Base-by-base conservation (phyloP, 169 alveolate genomes). In the Cryptosporidium viatorum region DNA sequence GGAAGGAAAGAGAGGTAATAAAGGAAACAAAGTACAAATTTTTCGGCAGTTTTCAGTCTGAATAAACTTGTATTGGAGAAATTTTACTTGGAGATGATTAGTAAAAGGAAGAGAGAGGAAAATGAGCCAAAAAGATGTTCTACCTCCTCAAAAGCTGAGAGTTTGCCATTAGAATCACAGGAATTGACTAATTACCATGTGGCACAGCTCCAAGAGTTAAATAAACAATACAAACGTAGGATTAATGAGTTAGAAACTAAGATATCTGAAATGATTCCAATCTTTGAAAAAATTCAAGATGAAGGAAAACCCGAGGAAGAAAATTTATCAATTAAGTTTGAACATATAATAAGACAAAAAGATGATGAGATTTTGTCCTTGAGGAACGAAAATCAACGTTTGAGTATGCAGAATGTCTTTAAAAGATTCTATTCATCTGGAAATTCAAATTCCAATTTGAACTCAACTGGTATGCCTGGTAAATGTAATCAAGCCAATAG, bases 111-210 rank as follows among this genome's bases (percentile, higher is more conserved):
- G 59, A 73, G 86, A 33, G 70, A 73, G 31, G 58, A 52, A n/a
- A 45, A 37, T 70, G 43, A 43, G n/a, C 21, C 21, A 39, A 70
- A 70, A 29, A 70, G 41, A 39, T 2, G 43, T 21, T 70, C 84
- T 23, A 29, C 16, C 43, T 29, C 70, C 14, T 31, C 33, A 65
- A 65, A 80, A 55, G n/a, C n/a, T 35, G 75, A 59, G 4, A 65
- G 12, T 29, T 43, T 80, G 45, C 89, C 89, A 12, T 26, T 80
- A 10, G 80, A 50, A 5, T 59, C 80, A 18, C 52, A 80, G 33
- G 65, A 80, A 31, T 48, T 80, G 21, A 62, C 89, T 26, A 31
- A 62, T 10, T 80, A 80, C 37, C 75, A 80, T 65, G 89, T 80
- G 1, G 23, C 8, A 7, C 89, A 80, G 43, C 51, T 80, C 2